A percentile compares a stretch with the other conserved stretches of the same genome.
phyloP scores from a whole-genome alignment of 495 filamentous ascomycete species.

The Penicillium maclennaniae region DNA sequence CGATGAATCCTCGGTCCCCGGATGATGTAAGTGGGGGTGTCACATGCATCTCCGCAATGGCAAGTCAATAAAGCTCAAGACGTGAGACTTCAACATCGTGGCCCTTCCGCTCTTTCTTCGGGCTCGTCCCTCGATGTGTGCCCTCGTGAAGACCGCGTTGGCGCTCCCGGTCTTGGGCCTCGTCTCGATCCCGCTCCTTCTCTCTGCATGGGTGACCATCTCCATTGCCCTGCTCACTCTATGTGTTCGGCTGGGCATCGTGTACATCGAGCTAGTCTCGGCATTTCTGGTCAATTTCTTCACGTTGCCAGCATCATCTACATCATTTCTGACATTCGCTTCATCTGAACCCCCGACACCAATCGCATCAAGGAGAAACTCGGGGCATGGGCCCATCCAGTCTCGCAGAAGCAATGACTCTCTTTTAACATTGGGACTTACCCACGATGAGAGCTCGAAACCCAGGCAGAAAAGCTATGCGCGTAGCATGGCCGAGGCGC shows the following conservation, averaged over 20 bases:
- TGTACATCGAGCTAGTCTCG: conserved; percentile 66
- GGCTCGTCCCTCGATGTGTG: conserved; percentile 4
- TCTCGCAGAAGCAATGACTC: conserved; percentile 14
- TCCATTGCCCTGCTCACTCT: conserved; percentile 62
- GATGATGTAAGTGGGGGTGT: conserved; percentile 24
- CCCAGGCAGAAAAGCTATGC: conserved; percentile 18
- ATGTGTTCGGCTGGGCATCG: conserved; percentile 57
- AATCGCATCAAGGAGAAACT: conserved; percentile 27
- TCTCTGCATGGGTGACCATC: conserved; percentile 68
- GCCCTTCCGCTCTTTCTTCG: background rate
- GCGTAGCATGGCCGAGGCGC: conserved; percentile 22
- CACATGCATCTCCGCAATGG: conserved; percentile 34
- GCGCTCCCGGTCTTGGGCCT: conserved; percentile 60
- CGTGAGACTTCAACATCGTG: background rate
- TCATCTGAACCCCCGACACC: conserved; percentile 32
- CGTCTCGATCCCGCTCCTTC: conserved; percentile 63
- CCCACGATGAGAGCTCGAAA: conserved; percentile 9
- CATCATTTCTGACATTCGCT: conserved; percentile 32
- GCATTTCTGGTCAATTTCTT: conserved; percentile 58
- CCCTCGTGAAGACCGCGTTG: conserved; percentile 49
- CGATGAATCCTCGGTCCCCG: background rate
- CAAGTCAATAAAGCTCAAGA: conserved; percentile 3
- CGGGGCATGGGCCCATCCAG: conserved; percentile 21
- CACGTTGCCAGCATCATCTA: conserved; percentile 32
- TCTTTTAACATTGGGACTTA: conserved; percentile 11